Evolutionary conservation across 768 basidiomycete genomes (phyloP), one percentile per base, ranked within the genome.

Genomic region (Sutorius australiensis): DNA sequence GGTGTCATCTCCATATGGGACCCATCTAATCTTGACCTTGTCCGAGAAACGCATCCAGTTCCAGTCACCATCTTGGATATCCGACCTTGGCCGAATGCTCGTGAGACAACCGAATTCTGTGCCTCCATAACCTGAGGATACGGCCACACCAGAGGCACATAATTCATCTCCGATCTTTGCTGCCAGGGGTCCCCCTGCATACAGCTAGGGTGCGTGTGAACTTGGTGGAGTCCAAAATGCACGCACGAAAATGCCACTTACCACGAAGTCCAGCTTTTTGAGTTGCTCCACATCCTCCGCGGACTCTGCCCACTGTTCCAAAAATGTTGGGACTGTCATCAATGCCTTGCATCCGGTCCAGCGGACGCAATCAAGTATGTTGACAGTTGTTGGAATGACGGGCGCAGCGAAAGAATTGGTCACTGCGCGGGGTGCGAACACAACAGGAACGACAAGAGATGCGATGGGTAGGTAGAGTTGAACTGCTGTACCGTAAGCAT

Each of bases 401-500:
- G 67, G 67, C 16, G 44, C 33, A 2, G 50, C 54, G 1, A 21
- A 40, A 0, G 42, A 39, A 33, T 56, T 32, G 13, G 33, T 17
- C 9, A 34, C 16, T 3, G 63, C 48, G 1, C 50, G 56, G 4
- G 73, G 76, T 17, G 75, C 67, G 48, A 67, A 75, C 2, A 77
- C 37, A 7, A 56, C 62, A 0, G 69, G 60, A 5, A 69, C 56
- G 1, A 54, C 37, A 7, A 69, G 46, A 24, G 28, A 48, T 24
- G 61, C 66, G n/a, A 76, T 30, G 3, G 73, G 64, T 21, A 56
- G 31, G 5, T 73, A 51, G 0, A 77, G 45, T 31, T 75, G 73
- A 1, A 61, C 46, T 9, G 49, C 48, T 10, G 71, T 33, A 1
- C 76, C 75, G 4, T 71, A 53, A 0, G 62, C 63, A 53, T 78